These are phyloP conservation scores for Aspergillus steynii DNA, from an alignment of 495 filamentous ascomycete genomes.

Conservation along the genomic window DNA sequence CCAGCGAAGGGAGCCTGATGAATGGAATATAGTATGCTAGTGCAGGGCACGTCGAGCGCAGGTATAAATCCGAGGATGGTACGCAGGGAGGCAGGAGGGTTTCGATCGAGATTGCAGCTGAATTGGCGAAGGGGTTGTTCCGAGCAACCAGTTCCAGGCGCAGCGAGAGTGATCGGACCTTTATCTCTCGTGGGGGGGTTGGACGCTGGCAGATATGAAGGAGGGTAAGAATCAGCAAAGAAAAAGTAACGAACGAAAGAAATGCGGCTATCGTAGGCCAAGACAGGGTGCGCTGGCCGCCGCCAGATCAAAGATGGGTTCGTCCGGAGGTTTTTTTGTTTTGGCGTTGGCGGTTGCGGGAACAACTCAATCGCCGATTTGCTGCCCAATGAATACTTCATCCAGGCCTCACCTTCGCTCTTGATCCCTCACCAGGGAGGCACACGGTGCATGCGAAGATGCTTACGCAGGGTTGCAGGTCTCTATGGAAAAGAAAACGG, in stretches of 20 bases:
- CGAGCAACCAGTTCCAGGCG: not conserved
- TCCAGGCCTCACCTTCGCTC: not conserved
- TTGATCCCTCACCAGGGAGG: not conserved
- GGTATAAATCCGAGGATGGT: not conserved
- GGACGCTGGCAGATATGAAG: not conserved
- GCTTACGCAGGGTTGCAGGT: no score
- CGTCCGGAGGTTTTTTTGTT: not conserved
- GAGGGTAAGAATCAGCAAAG: not conserved
- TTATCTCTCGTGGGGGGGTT: not conserved
- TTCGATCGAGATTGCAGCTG: not conserved
- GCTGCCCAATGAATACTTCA: not conserved
- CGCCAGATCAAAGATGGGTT: not conserved
- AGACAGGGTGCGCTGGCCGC: not conserved
- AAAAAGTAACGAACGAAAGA: slow-evolving; percentile 1
- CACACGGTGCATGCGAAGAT: no score
- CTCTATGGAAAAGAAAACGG: no score
- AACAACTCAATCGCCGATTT: not conserved
- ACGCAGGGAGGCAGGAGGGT: not conserved
- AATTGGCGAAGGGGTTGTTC: not conserved
- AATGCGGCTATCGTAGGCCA: not conserved
- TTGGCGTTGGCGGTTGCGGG: not conserved
- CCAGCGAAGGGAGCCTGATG: slow-evolving; percentile 1
- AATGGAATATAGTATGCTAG: not conserved
- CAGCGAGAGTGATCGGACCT: not conserved
- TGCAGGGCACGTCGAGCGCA: not conserved